These are phyloP conservation scores for Pseudevernia furfuracea DNA, from an alignment of 495 filamentous ascomycete species.

Conservation along the genomic window DNA sequence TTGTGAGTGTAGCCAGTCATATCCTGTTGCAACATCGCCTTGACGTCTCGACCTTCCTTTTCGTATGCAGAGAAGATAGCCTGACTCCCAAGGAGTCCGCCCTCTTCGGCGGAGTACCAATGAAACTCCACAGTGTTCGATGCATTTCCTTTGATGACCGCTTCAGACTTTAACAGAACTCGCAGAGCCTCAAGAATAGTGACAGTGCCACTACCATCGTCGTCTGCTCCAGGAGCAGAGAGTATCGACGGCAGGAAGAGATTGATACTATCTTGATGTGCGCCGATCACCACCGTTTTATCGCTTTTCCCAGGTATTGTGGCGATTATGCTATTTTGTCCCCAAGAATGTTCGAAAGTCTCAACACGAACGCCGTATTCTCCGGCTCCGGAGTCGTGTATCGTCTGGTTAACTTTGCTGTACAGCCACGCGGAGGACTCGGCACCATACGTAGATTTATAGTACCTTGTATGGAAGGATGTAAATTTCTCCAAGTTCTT, in stretches of 20 bases:
- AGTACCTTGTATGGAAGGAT: conserved; percentile 81
- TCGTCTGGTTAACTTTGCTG: conserved; percentile 60
- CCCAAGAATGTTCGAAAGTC: conserved; percentile 77
- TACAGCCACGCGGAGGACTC: conserved; percentile 88
- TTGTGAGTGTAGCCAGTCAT: conserved; percentile 91
- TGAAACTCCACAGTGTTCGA: conserved; percentile 89
- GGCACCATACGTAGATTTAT: conserved; percentile 75
- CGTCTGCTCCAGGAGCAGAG: conserved; percentile 66
- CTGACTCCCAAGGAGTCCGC: conserved; percentile 77
- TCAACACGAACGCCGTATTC: conserved; percentile 59
- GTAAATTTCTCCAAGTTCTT: conserved; percentile 71
- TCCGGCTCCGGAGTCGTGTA: conserved; percentile 55
- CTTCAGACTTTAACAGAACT: conserved; percentile 51
- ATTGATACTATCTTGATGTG: conserved; percentile 83
- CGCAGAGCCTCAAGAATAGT: conserved; percentile 69
- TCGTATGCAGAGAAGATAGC: conserved; percentile 85
- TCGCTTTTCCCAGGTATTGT: conserved; percentile 82
- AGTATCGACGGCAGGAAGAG: conserved; percentile 79
- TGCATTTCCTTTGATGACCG: conserved; percentile 44
- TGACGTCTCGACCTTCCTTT: conserved; percentile 64
- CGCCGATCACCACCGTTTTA: conserved; percentile 70
- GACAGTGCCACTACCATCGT: conserved; percentile 69
- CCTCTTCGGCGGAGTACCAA: conserved; percentile 91
- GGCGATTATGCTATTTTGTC: conserved; percentile 85
- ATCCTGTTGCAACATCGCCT: conserved; percentile 98